Conservation (phyloP, 805 yeast genomes). For the Starmerella roubikii region DNA sequence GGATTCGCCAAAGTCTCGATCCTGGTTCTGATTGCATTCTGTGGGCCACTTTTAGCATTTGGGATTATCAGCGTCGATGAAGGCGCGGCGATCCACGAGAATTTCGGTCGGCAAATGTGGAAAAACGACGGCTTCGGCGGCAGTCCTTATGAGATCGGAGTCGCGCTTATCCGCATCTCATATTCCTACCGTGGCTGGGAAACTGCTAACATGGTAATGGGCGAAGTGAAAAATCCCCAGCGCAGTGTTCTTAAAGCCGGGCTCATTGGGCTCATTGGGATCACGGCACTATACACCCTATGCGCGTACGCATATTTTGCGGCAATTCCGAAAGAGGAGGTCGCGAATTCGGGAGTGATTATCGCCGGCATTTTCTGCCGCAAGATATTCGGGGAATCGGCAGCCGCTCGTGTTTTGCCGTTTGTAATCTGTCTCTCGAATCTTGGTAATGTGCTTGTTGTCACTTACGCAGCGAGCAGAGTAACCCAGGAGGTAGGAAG, state of each 20-base stretch:
- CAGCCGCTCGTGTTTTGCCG: conserved; percentile 39
- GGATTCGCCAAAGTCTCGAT: conserved; percentile 43
- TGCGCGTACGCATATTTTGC: conserved; percentile 47
- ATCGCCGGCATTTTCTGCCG: conserved; percentile 51
- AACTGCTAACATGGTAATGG: conserved; percentile 49
- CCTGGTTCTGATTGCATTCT: conserved; percentile 34
- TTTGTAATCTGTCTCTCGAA: conserved; percentile 47
- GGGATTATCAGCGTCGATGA: conserved; percentile 23
- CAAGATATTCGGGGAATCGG: conserved; percentile 42
- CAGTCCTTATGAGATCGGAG: conserved; percentile 39
- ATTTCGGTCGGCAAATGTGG: conserved; percentile 31
- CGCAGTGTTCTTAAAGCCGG: conserved; percentile 48
- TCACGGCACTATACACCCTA: conserved; percentile 40
- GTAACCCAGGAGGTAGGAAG: conserved; percentile 46
- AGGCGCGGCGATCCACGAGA: conserved; percentile 22
- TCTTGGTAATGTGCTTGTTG: conserved; percentile 52
- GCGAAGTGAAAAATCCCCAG: conserved; percentile 44
- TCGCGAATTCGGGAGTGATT: conserved; percentile 41
- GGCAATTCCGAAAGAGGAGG: conserved; percentile 34
- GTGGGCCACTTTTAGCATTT: conserved; percentile 32
- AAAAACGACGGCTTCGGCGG: conserved; percentile 30
- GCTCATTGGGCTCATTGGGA: conserved; percentile 40
- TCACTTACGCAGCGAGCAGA: conserved; percentile 45
- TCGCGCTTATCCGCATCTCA: conserved; percentile 44
- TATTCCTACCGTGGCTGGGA: conserved; percentile 63